A percentile compares a stretch with the other conserved stretches of the same genome.
Evolutionary conservation across 106 monocot genomes (phyloP).

Genomic region (Chionographis japonica): DNA sequence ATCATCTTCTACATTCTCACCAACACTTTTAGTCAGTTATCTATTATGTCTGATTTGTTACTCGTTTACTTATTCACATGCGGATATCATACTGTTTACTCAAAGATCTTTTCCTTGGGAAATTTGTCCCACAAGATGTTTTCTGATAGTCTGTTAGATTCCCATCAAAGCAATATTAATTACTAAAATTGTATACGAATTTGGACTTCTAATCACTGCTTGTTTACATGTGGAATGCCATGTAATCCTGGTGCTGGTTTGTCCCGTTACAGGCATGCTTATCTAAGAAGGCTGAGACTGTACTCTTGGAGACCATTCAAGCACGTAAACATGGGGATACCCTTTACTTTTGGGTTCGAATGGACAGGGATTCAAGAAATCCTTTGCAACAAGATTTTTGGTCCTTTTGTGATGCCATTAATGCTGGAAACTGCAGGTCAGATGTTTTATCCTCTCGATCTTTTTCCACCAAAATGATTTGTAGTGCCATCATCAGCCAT

Average conservation of each 20-base stretch:
- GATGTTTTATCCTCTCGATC: not conserved
- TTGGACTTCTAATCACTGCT: too few relatives aligned
- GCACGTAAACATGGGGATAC: constrained; percentile 70
- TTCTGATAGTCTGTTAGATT: too few relatives aligned
- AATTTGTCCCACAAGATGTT: too few relatives aligned
- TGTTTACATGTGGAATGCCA: too few relatives aligned
- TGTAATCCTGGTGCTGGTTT: not conserved
- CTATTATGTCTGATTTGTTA: too few relatives aligned
- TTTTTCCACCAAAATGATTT: not conserved
- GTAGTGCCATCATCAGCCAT: not conserved
- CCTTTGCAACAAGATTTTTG: constrained; percentile 65
- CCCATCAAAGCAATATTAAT: too few relatives aligned
- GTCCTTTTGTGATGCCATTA: constrained; percentile 95
- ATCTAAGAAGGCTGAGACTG: constrained; percentile 68
- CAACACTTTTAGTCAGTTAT: too few relatives aligned
- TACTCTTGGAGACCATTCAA: constrained; percentile 62
- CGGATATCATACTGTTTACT: too few relatives aligned
- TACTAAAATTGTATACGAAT: too few relatives aligned
- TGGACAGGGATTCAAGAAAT: constrained; percentile 87
- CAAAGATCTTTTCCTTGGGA: too few relatives aligned
- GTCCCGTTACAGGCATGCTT: constrained; percentile 43
- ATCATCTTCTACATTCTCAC: too few relatives aligned
- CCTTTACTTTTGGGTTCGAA: constrained; percentile 87
- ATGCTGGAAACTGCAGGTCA: constrained; percentile 97
- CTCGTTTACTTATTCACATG: too few relatives aligned